These are phyloP conservation scores for Cryptococcus sp. DNA, from an alignment of 1,284 basidiomycete genomes.

Conservation along the genomic window DNA sequence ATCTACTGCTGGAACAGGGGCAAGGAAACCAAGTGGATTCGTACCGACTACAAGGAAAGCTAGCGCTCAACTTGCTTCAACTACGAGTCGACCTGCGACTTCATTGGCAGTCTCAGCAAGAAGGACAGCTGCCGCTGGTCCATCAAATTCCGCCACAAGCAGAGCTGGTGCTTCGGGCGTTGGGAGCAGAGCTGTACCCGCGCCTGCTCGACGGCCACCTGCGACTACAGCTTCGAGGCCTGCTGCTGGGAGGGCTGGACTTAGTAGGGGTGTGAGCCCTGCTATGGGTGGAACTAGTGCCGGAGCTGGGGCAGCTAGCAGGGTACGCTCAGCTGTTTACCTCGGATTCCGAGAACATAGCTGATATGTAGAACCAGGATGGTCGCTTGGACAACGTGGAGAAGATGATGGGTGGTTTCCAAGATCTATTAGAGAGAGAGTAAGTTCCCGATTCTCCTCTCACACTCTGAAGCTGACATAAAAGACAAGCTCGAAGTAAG, in stretches of 20 bases:
- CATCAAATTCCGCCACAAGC: slow-evolving; percentile 3
- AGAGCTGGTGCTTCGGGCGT: slow-evolving; percentile 6
- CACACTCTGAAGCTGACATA: background rate
- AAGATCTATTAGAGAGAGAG: slow-evolving; percentile 36
- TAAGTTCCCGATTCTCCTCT: slow-evolving; percentile 5
- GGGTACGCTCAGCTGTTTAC: slow-evolving; percentile 22
- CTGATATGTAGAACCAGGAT: slow-evolving; percentile 21
- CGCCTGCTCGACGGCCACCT: slow-evolving; percentile 6
- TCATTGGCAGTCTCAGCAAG: slow-evolving; percentile 10
- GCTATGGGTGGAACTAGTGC: slow-evolving; percentile 12
- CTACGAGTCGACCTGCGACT: slow-evolving; percentile 9
- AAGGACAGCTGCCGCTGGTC: slow-evolving; percentile 9
- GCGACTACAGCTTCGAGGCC: slow-evolving; percentile 7
- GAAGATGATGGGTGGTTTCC: slow-evolving; percentile 32
- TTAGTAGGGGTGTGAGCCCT: slow-evolving; percentile 26
- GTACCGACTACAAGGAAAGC: slow-evolving; percentile 23
- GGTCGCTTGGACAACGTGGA: slow-evolving; percentile 38
- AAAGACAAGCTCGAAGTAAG: slow-evolving; percentile 30
- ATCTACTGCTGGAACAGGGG: slow-evolving; percentile 7
- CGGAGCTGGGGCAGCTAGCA: no score
- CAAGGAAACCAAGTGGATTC: slow-evolving; percentile 15
- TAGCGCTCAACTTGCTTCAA: slow-evolving; percentile 1
- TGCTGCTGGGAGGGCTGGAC: slow-evolving; percentile 17
- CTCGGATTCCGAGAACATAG: background rate
- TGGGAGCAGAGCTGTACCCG: slow-evolving; percentile 12